Evolutionary conservation across 768 basidiomycete species (phyloP), one percentile per base, ranked within the genome.

Genomic region (Pleurotus pulmonarius): DNA sequence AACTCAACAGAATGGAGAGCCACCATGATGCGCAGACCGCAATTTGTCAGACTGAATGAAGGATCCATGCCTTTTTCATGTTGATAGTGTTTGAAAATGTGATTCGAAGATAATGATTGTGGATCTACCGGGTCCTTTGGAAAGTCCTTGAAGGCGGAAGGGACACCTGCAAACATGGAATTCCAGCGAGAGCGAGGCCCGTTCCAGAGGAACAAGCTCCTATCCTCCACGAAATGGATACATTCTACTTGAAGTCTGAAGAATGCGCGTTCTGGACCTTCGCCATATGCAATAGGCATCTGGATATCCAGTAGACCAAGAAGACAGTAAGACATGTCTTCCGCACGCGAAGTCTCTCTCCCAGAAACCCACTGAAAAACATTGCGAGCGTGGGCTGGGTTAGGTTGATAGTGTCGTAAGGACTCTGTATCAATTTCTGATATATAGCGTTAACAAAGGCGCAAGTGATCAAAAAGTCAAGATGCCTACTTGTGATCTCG

Each of bases 91-190:
- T 20, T 11, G 29, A 34, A 34, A 34, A 34, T 8, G 11, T 11
- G 11, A 34, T 34, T 34, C 8, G 29, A 34, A 3, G 29, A 34
- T 11, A 43, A 43, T 13, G 20, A 8, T 13, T 5, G 13, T 13
- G 41, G 15, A 9, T 43, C 13, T 5, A 15, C 8, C 13, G 12
- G 41, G 7, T 5, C 4, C 41, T n/a, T 40, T 40, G n/a, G n/a
- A 40, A n/a, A 20, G 41, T n/a, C 20, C 73, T 74, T 11, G 80
- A 75, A 1, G 71, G 66, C 12, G 57, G 57, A 20, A 56, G 56
- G 2, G 44, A 44, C 1, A 5, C 7, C n/a, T 13, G 41, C 41
- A 13, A 43, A 20, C 41, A 43, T n/a, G 4, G 15, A n/a, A 20
- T 43, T 43, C 20, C 41, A n/a, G 0, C n/a, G n/a, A 43, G 41